A percentile compares a stretch with the other conserved stretches of the same genome.
Evolutionary conservation across 2,329 filamentous ascomycete species (phyloP).

Genomic region (Myriosclerotinia duriaeana): DNA sequence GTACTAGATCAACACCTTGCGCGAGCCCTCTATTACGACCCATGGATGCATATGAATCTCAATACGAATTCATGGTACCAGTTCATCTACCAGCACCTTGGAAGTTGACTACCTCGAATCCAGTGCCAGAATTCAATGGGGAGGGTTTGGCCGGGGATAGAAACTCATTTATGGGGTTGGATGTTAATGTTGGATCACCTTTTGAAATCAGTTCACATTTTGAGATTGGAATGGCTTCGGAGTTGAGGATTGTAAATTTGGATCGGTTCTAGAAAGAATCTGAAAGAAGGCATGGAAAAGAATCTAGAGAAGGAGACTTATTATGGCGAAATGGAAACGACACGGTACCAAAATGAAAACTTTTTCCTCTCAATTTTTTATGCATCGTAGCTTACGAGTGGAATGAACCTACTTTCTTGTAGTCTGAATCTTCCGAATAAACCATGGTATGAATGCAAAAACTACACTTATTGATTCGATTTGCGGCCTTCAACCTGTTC

Average conservation of each 20-base stretch:
- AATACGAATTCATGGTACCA: constrained; percentile 4
- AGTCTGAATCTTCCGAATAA: too few species aligned
- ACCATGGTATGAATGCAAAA: too few species aligned
- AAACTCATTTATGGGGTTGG: constrained; percentile 3
- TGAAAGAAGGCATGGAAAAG: neutral
- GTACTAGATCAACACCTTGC: constrained; percentile 1
- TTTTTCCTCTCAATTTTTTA: neutral
- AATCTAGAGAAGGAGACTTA: neutral
- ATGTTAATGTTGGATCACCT: constrained; percentile 10
- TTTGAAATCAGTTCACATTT: constrained; percentile 15
- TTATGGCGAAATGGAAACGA: constrained; percentile 1
- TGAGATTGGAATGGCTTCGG: constrained; percentile 13
- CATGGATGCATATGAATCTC: neutral
- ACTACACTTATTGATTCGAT: too few species aligned
- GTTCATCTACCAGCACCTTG: neutral
- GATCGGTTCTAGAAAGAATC: neutral
- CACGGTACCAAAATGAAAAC: constrained; percentile 11
- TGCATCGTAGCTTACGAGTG: too few species aligned
- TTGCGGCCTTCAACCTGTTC: too few species aligned
- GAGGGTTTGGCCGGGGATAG: neutral
- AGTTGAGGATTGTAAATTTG: constrained; percentile 14
- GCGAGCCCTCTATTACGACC: constrained; percentile 9
- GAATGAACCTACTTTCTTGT: too few species aligned
- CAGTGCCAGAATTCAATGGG: neutral
- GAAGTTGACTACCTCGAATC: neutral